Percentiles rank a stretch among this genome's conserved stretches.
Evolutionary conservation across 306 rosid genomes (phyloP).

Genomic region (Trifolium dubium): DNA sequence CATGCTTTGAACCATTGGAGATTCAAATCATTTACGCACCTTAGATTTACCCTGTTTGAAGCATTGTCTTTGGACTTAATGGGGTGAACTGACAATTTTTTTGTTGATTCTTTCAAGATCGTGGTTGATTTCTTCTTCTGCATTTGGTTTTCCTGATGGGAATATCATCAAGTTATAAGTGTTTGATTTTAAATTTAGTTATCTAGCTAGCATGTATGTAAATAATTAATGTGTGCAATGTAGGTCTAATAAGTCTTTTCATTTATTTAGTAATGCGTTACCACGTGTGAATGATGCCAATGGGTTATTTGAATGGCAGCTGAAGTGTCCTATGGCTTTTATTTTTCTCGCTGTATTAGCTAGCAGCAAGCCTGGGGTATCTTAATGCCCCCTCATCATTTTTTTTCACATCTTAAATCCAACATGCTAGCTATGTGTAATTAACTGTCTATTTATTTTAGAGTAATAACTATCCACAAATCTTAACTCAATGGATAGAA

Average conservation of each 20-base stretch:
- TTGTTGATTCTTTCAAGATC: slow-evolving; percentile 20
- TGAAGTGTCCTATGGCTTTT: slow-evolving; percentile 21
- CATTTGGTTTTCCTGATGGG: slow-evolving; percentile 27
- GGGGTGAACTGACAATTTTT: slow-evolving; percentile 17
- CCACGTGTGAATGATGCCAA: slow-evolving; percentile 6
- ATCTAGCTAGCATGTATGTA: background rate
- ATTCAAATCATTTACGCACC: slow-evolving; percentile 19
- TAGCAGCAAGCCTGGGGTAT: background rate
- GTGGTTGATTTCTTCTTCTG: slow-evolving; percentile 9
- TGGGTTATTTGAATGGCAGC: slow-evolving; percentile 25
- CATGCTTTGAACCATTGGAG: background rate
- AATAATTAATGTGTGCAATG: slow-evolving; percentile 5
- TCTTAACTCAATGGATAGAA: no score
- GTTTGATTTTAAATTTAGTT: slow-evolving; percentile 21
- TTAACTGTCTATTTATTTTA: background rate
- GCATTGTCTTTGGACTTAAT: slow-evolving; percentile 16
- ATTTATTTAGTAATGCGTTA: background rate
- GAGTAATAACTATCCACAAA: background rate
- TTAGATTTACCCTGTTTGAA: slow-evolving; percentile 13
- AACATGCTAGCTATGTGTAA: background rate
- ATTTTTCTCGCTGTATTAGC: slow-evolving; percentile 3
- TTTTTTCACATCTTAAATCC: slow-evolving; percentile 18
- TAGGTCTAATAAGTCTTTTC: background rate
- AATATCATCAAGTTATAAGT: no score
- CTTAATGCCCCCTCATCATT: background rate